Evolutionary conservation across 805 yeast genomes (phyloP).

Genomic region (Lipomyces yamanashiensis): DNA sequence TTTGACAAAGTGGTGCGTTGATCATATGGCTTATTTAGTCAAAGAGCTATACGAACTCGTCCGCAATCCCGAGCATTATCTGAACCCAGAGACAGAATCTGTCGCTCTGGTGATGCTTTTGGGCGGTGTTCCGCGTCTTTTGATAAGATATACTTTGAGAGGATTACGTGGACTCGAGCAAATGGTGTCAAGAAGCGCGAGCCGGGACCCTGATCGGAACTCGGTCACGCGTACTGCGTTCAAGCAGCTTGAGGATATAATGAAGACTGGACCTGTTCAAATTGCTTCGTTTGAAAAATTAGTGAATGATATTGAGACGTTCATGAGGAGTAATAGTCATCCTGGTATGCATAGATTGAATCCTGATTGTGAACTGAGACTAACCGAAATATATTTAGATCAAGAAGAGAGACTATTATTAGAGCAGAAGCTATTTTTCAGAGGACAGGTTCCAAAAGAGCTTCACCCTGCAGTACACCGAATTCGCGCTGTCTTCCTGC

Average conservation of each 20-base stretch:
- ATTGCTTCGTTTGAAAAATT: conserved; percentile 46
- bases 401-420: conserved; percentile 52
- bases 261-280: conserved; percentile 42
- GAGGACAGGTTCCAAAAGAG: conserved; percentile 60
- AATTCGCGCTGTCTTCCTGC: conserved; percentile 55
- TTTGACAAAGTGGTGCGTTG: conserved; percentile 82
- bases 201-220: conserved; percentile 40
- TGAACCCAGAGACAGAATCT: conserved; percentile 43
- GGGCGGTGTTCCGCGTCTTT: conserved; percentile 46
- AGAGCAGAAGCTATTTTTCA: conserved; percentile 66
- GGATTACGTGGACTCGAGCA: conserved; percentile 48
- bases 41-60: conserved; percentile 59
- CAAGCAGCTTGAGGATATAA: conserved; percentile 40
- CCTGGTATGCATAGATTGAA: conserved; percentile 12
- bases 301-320: conserved; percentile 48
- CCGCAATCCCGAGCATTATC: conserved; percentile 27
- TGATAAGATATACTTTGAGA: conserved; percentile 46
- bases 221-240: conserved; percentile 42
- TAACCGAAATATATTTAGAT: conserved; percentile 35
- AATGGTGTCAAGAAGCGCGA: conserved; percentile 35
- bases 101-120: conserved; percentile 45
- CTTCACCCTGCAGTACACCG: conserved; percentile 45
- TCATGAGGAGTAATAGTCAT: conserved; percentile 42
- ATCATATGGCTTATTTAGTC: conserved; percentile 68
- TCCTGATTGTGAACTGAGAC: neutral